Evolutionary conservation across 768 basidiomycete genomes (phyloP).

Genomic region (Serendipita vermifera): DNA sequence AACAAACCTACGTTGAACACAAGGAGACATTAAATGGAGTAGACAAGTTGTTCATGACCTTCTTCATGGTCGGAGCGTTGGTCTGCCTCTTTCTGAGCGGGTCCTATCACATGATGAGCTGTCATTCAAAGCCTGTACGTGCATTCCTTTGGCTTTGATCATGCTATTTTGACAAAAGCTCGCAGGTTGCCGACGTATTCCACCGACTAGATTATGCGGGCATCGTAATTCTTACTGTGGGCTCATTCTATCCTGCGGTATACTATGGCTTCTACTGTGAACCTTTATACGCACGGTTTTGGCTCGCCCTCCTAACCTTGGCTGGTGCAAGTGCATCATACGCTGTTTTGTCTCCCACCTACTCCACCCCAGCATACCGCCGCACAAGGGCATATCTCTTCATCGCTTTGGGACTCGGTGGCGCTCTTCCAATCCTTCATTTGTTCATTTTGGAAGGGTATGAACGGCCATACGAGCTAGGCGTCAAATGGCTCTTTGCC

Average conservation of each 20-base stretch:
- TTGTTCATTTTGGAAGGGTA: constrained; percentile 46
- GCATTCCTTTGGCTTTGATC: constrained; percentile 2
- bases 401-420: constrained; percentile 60
- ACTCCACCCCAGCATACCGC: constrained; percentile 60
- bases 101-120: constrained; percentile 55
- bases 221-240: constrained; percentile 61
- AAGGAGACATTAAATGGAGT: background rate
- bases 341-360: constrained; percentile 58
- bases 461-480: constrained; percentile 44
- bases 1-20: background rate
- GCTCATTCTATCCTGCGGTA: constrained; percentile 64
- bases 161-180: constrained; percentile 13
- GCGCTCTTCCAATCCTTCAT: constrained; percentile 56
- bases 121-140: constrained; percentile 58
- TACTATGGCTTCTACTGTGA: constrained; percentile 72
- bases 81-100: constrained; percentile 61
- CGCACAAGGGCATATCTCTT: constrained; percentile 68
- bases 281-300: constrained; percentile 37
- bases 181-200: constrained; percentile 45
- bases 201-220: constrained; percentile 67
- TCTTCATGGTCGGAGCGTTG: constrained; percentile 61
- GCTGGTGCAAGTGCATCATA: constrained; percentile 44
- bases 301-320: constrained; percentile 38
- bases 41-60: constrained; percentile 16
- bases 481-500: constrained; percentile 53